Conservation (phyloP, 495 filamentous ascomycete genomes). For the Penicillium alfredii region DNA sequence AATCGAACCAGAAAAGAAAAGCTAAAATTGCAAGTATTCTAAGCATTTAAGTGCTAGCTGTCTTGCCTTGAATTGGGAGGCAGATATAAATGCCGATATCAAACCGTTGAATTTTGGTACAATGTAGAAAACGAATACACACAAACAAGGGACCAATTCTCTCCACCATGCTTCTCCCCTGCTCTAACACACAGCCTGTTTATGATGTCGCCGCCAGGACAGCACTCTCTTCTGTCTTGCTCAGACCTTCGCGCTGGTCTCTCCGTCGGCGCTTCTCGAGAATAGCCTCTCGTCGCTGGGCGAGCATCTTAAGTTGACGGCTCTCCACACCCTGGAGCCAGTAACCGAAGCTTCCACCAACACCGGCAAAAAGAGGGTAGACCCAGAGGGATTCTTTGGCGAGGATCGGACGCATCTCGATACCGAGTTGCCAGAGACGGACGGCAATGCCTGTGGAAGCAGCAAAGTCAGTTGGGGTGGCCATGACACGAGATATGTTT, state of each 20-base stretch:
- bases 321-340: slow-evolving; percentile 85
- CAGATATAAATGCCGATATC: slow-evolving; percentile 20
- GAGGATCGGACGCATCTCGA: slow-evolving; percentile 96
- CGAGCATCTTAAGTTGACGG: slow-evolving; percentile 66
- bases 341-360: slow-evolving; percentile 90
- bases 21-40: no score
- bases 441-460: slow-evolving; percentile 66
- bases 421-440: slow-evolving; percentile 91
- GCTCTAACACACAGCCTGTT: slow-evolving; percentile 10
- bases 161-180: slow-evolving; percentile 19
- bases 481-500: no score
- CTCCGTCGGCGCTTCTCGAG: slow-evolving; percentile 83
- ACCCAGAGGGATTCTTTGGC: slow-evolving; percentile 70
- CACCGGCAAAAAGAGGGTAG: slow-evolving; percentile 82
- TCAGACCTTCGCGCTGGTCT: slow-evolving; percentile 52
- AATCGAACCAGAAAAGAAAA: no score
- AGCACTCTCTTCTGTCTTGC: slow-evolving; percentile 32
- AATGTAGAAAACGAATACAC: slow-evolving; percentile 23
- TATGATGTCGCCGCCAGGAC: slow-evolving; percentile 38
- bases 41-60: no score
- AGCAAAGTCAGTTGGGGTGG: slow-evolving; percentile 2
- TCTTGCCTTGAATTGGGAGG: no score
- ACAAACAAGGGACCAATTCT: no score
- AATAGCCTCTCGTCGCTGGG: slow-evolving; percentile 66
- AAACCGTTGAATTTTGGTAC: slow-evolving; percentile 38